These are phyloP conservation scores for Bruguiera gymnorhiza DNA, from an alignment of 345 rosid species.

Conservation along the genomic window DNA sequence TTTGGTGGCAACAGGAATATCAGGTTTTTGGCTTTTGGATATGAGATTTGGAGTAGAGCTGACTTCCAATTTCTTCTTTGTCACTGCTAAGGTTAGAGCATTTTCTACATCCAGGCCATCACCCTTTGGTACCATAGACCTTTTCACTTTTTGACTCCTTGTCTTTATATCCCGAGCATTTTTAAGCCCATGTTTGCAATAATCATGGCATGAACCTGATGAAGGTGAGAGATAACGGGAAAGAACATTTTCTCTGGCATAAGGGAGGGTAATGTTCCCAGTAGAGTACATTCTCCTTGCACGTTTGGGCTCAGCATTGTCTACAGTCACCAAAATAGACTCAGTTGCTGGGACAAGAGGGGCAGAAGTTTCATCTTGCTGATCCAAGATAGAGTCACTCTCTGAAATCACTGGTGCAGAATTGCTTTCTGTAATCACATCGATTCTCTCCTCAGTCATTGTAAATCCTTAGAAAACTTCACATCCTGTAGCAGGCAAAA, in stretches of 20 bases:
- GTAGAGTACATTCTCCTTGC: conserved; percentile 40
- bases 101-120: conserved; percentile 20
- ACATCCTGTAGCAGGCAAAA: conserved; percentile 17
- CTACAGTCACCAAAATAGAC: conserved; percentile 7
- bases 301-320: conserved; percentile 20
- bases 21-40: conserved; percentile 14
- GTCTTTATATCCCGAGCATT: background rate
- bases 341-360: background rate
- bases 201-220: conserved; percentile 26
- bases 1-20: conserved; percentile 18
- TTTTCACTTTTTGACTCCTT: conserved; percentile 19
- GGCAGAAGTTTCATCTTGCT: conserved; percentile 1
- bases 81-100: conserved; percentile 17
- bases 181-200: conserved; percentile 19
- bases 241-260: conserved; percentile 19
- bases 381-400: background rate
- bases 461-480: background rate
- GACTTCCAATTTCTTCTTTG: conserved; percentile 21
- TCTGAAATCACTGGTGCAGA: background rate
- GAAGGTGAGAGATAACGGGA: conserved; percentile 30
- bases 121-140: conserved; percentile 6
- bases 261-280: conserved; percentile 36
- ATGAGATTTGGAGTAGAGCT: conserved; percentile 7
- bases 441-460: conserved; percentile 32
- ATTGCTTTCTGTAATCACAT: conserved; percentile 6